Base-by-base conservation (phyloP, 2,329 filamentous ascomycete species). In the Eutypella sp. region DNA sequence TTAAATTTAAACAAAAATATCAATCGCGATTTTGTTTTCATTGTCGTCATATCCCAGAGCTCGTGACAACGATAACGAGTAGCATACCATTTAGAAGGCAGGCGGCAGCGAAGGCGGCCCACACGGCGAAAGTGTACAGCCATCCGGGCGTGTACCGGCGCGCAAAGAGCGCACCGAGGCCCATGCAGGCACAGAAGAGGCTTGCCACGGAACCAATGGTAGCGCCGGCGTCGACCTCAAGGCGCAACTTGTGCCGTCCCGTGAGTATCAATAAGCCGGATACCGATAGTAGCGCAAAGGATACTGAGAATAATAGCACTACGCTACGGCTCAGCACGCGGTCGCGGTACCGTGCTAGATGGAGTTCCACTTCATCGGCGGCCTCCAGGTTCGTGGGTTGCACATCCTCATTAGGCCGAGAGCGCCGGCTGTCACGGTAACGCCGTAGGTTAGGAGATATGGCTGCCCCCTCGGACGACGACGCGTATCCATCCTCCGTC, bases 171-270 rank as follows among this genome's bases (percentile, higher is more conserved):
- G 78, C 74, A 27, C 76, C 79, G 6, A 88, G 70, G 1, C 75
- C 85, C 11, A 76, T 69, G 40, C 81, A 78, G 1, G 79, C 80
- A 56, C 82, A 82, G 48, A 82, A 74, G 34, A 90, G 62, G 51
- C 83, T 87, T 24, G 79, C 72, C 25, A 87, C 74, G 15, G 85
- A 81, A 9, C 85, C 87, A 34, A 88, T 72, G 1, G 87, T 74
- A 2, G 87, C 84, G 8, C 83, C 87, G 0, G 79, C 79, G 56
- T 91, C 85, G 3, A 92, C 87, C 62, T 88, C 81, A n/a, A 81
- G 73, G 4, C 78, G 73, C 53, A 85, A 73, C 61, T 79, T 85
- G 59, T 81, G 83, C 40, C 79, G 75, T 8, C 86, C 87, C 1
- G 87, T 87, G 13, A 72, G 67, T 25, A 87, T 79, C 31, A 93